Percentiles rank a stretch among this genome's conserved stretches.
Evolutionary conservation across 352 stramenopile species (phyloP).

Genomic region (Halophytophthora polymorphica): DNA sequence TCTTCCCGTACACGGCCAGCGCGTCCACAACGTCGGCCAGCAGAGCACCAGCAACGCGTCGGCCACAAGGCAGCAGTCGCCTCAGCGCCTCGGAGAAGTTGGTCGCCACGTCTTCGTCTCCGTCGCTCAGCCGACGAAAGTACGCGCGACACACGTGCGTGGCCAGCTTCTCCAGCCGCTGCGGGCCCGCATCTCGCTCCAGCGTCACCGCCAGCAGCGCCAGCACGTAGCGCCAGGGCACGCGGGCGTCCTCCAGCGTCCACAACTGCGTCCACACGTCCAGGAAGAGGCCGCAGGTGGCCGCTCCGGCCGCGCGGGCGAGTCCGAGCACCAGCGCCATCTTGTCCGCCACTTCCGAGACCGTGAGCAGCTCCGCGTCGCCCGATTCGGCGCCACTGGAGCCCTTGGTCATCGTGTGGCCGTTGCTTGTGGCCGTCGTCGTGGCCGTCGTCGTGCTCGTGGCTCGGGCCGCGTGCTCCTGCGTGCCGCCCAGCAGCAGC

Average conservation of each 20-base stretch:
- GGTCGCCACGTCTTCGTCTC: conserved; percentile 8
- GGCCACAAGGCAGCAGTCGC: conserved; percentile 21
- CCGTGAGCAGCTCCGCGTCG: conserved; percentile 19
- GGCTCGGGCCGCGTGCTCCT: conserved; percentile 11
- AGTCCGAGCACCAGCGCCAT: conserved; percentile 21
- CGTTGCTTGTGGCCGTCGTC: neutral
- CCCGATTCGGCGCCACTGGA: conserved; percentile 13
- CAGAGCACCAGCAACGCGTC: conserved; percentile 9
- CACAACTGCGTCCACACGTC: conserved; percentile 44
- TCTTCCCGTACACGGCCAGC: conserved; percentile 17
- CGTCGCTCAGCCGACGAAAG: conserved; percentile 19
- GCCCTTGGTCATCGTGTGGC: conserved; percentile 2
- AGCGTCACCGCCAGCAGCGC: conserved; percentile 27
- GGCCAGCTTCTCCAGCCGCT: conserved; percentile 21
- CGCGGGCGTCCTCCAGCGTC: conserved; percentile 20
- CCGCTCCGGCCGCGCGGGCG: conserved; percentile 12
- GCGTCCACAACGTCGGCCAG: conserved; percentile 23
- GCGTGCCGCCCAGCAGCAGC: conserved; percentile 45
- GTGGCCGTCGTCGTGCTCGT: no score
- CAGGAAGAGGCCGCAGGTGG: conserved; percentile 35
- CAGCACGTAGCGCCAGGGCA: conserved; percentile 50
- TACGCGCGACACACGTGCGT: conserved; percentile 19
- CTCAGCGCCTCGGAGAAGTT: conserved; percentile 30
- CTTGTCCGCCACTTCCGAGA: conserved; percentile 19
- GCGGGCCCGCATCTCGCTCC: conserved; percentile 16